These are phyloP conservation scores for Rhynchospora breviuscula DNA, from an alignment of 176 grass and related monocot genomes.

Conservation along the genomic window DNA sequence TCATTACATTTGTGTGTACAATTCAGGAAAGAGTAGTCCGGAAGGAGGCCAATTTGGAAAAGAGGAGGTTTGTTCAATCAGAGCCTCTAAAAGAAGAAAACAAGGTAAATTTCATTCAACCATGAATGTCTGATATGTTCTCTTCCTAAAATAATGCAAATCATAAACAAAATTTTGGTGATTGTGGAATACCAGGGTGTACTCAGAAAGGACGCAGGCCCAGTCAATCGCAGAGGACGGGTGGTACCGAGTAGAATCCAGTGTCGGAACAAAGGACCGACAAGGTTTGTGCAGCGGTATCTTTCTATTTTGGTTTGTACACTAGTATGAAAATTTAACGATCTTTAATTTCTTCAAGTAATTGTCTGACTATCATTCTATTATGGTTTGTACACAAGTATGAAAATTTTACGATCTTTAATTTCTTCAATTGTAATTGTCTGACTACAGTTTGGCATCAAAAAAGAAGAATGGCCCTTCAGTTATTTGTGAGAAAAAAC, in stretches of 20 bases:
- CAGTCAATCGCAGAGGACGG: background rate
- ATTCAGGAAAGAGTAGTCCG: constrained; percentile 60
- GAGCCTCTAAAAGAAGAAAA: constrained; percentile 29
- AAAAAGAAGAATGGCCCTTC: constrained; percentile 14
- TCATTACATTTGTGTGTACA: constrained; percentile 23
- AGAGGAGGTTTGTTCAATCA: constrained; percentile 29
- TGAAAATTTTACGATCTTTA: background rate
- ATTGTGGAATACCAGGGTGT: background rate
- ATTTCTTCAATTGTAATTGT: background rate
- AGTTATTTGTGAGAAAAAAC: background rate
- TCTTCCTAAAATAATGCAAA: background rate
- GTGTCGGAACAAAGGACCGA: background rate
- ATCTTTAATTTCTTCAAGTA: background rate
- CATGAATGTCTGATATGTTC: background rate
- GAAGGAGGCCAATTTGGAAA: constrained; percentile 75
- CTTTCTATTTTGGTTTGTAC: background rate
- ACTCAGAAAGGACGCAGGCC: background rate
- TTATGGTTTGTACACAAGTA: background rate
- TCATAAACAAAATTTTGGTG: background rate
- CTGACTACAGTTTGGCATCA: constrained; percentile 12
- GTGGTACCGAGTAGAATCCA: constrained; percentile 3
- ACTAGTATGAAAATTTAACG: background rate
- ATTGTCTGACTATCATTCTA: background rate
- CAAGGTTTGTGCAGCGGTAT: background rate
- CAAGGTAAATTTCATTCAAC: constrained; percentile 17